Evolutionary conservation across 2,329 filamentous ascomycete genomes (phyloP).

Genomic region (Colletotrichum tropicale): DNA sequence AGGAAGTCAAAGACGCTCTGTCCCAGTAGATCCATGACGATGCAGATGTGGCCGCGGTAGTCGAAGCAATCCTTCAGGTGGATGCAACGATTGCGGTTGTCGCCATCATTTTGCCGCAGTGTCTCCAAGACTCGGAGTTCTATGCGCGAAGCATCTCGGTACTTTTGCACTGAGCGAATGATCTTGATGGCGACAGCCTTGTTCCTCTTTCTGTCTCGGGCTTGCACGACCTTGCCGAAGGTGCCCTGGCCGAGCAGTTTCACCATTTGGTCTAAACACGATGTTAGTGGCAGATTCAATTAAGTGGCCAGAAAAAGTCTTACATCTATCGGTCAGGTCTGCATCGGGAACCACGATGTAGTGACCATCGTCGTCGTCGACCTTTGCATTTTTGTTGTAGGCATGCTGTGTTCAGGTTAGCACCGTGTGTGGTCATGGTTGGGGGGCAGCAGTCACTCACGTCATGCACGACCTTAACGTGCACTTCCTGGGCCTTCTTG

Average conservation of each 20-base stretch:
- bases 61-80: constrained; percentile 97
- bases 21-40: constrained; percentile 77
- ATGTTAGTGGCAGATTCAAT: constrained; percentile 25
- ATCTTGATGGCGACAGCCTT: constrained; percentile 94
- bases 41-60: constrained; percentile 95
- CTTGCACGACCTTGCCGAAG: constrained; percentile 97
- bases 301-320: constrained; percentile 40
- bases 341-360: constrained; percentile 92
- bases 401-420: constrained; percentile 32
- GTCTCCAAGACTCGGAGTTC: constrained; percentile 93
- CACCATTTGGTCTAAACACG: constrained; percentile 75
- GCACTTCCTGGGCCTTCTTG: constrained; percentile 85
- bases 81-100: constrained; percentile 95
- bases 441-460: constrained; percentile 48
- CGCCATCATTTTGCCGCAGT: constrained; percentile 85
- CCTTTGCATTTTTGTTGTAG: constrained; percentile 68
- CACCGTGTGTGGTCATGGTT: neutral
- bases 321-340: constrained; percentile 88
- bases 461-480: constrained; percentile 65
- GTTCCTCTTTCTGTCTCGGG: constrained; percentile 77
- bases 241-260: constrained; percentile 95
- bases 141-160: constrained; percentile 93
- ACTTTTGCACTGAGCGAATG: constrained; percentile 97
- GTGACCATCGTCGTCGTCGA: constrained; percentile 96
- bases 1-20: constrained; percentile 99